A percentile compares a stretch with the other conserved stretches of the same genome.
phyloP scores from a whole-genome alignment of 106 monocot genomes.

The Iris macrosiphon region DNA sequence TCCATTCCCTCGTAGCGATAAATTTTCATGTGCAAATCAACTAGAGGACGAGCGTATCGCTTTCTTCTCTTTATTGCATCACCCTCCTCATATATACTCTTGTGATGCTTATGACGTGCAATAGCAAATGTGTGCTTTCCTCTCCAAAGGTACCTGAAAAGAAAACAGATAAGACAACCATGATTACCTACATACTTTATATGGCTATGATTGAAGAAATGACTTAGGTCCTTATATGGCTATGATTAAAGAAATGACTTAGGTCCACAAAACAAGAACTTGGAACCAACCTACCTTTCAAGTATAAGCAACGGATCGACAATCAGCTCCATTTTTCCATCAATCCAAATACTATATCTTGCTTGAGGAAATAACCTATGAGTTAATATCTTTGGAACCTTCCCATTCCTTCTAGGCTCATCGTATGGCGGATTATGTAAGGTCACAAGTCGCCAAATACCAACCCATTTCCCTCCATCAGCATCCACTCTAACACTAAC shows the following conservation, averaged over 20 bases:
- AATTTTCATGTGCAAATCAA: slow-evolving; percentile 92
- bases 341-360: slow-evolving; percentile 95
- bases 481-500: slow-evolving; percentile 42
- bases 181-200: too few relatives aligned
- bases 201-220: too few relatives aligned
- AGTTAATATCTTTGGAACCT: slow-evolving; percentile 89
- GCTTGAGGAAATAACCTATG: slow-evolving; percentile 94
- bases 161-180: too few relatives aligned
- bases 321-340: slow-evolving; percentile 98
- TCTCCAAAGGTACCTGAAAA: slow-evolving; percentile 85
- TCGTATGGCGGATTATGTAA: slow-evolving; percentile 79
- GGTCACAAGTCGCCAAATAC: slow-evolving; percentile 85
- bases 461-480: slow-evolving; percentile 89
- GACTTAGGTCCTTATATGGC: too few relatives aligned
- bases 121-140: slow-evolving; percentile 86
- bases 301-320: slow-evolving; percentile 95
- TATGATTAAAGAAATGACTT: too few relatives aligned
- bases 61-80: slow-evolving; percentile 90
- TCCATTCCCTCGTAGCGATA: slow-evolving; percentile 82
- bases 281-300: slow-evolving; percentile 49
- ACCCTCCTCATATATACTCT: slow-evolving; percentile 82
- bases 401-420: slow-evolving; percentile 97
- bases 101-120: slow-evolving; percentile 79
- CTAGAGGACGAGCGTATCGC: slow-evolving; percentile 78
- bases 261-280: too few relatives aligned